phyloP scores from a whole-genome alignment of 306 rosid species.

The Psophocarpus tetragonolobus region DNA sequence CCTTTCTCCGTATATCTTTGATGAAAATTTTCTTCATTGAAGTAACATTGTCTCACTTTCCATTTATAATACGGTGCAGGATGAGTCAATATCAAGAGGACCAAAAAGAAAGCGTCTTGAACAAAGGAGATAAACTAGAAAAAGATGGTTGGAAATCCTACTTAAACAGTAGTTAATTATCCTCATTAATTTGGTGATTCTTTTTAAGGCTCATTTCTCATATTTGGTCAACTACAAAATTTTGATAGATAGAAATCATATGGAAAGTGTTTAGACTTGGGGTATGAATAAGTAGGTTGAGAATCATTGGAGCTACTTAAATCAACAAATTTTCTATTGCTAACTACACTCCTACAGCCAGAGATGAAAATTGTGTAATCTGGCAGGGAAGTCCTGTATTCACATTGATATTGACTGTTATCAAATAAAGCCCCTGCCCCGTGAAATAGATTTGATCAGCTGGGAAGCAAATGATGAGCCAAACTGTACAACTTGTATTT shows the following conservation, averaged over 20 bases:
- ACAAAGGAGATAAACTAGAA: conserved; percentile 65
- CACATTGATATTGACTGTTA: not conserved
- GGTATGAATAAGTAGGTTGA: conserved; percentile 16
- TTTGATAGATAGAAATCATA: conserved; percentile 20
- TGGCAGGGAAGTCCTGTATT: not conserved
- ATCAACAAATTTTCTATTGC: not conserved
- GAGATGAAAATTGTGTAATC: not conserved
- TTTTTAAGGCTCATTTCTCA: not conserved
- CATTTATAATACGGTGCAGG: conserved; percentile 49
- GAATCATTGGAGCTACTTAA: not conserved
- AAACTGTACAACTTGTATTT: not conserved
- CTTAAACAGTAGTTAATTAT: conserved; percentile 31
- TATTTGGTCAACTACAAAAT: conserved; percentile 15
- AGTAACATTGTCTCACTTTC: not conserved
- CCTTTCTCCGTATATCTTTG: not conserved
- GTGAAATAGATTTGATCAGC: not conserved
- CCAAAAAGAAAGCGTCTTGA: conserved; percentile 56
- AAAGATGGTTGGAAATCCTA: conserved; percentile 73
- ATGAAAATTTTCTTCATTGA: not conserved
- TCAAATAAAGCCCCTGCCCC: not conserved
- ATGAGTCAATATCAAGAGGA: conserved; percentile 77
- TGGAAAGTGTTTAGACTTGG: not conserved
- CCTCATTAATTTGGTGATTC: conserved; percentile 6
- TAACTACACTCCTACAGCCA: not conserved
- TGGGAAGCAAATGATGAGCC: not conserved